A percentile compares a stretch with the other conserved stretches of the same genome.
phyloP scores from a whole-genome alignment of 2,329 filamentous ascomycete species.

The Alternaria sp. region DNA sequence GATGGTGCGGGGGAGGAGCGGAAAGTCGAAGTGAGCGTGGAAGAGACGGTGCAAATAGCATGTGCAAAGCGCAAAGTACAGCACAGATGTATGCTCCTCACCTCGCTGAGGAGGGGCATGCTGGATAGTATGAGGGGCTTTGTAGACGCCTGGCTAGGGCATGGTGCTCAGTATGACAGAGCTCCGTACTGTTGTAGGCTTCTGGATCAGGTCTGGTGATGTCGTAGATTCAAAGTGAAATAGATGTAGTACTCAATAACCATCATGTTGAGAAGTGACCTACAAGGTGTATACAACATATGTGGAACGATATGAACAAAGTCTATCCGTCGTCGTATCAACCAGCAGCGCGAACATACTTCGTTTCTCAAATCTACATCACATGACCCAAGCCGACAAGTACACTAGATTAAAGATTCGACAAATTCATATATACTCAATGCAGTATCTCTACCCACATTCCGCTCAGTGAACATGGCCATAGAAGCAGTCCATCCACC shows the following conservation, averaged over 20 bases:
- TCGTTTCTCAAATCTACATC: background rate
- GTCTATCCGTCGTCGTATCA: background rate
- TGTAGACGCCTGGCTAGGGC: too few species aligned
- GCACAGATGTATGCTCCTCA: background rate
- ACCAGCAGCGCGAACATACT: background rate
- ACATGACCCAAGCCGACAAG: background rate
- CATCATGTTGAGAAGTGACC: background rate
- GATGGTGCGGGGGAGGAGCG: background rate
- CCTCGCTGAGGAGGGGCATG: background rate
- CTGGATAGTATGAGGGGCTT: background rate
- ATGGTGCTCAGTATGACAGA: background rate
- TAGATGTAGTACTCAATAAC: background rate
- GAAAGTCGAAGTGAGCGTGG: background rate
- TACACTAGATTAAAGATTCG: background rate
- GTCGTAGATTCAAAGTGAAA: background rate
- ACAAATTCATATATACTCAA: constrained; percentile 30
- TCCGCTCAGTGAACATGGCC: constrained; percentile 18
- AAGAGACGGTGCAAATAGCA: background rate
- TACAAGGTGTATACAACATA: background rate
- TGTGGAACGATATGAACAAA: background rate
- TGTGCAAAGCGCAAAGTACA: too few species aligned
- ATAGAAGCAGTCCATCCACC: constrained; percentile 6
- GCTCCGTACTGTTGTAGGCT: background rate
- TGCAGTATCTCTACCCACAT: constrained; percentile 21
- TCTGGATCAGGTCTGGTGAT: background rate